Conservation (phyloP, 2,329 filamentous ascomycete genomes). For the Nemania diffusa region DNA sequence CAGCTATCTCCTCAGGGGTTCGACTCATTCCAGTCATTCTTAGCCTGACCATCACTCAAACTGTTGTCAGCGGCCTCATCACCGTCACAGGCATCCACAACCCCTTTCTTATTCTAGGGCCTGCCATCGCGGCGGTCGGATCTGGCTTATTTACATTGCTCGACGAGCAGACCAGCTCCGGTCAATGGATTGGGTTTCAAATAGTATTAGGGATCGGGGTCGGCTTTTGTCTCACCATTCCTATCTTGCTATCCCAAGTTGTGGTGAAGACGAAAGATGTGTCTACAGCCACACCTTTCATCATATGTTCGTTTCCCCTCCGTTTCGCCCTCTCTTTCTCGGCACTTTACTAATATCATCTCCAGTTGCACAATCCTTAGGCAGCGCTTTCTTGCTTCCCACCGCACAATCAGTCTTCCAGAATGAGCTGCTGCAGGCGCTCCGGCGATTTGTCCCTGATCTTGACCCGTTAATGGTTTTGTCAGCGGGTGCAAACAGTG, state of each 20-base stretch:
- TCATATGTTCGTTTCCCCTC: conserved; percentile 27
- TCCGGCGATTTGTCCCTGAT: conserved; percentile 23
- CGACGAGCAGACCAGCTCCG: not conserved
- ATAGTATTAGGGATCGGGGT: not conserved
- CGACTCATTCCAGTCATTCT: not conserved
- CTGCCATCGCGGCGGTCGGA: not conserved
- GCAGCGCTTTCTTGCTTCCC: conserved; percentile 30
- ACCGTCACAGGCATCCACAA: not conserved
- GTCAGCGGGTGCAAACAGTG: conserved; percentile 28
- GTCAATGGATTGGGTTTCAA: not conserved
- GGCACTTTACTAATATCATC: not conserved
- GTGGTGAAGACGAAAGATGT: conserved; percentile 31
- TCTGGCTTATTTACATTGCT: not conserved
- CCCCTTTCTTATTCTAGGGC: not conserved
- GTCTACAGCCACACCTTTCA: conserved; percentile 32
- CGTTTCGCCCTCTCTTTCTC: not conserved
- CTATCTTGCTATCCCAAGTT: conserved; percentile 21
- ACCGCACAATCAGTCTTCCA: conserved; percentile 30
- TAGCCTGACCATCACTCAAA: not conserved
- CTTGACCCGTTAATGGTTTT: conserved; percentile 23
- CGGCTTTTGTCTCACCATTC: not conserved
- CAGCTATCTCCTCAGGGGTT: not conserved
- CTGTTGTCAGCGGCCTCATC: not conserved
- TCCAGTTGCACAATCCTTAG: conserved; percentile 30
- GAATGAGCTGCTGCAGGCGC: conserved; percentile 26